Evolutionary conservation across 2,329 filamentous ascomycete species (phyloP).

Genomic region (Chaetomium strumarium): DNA sequence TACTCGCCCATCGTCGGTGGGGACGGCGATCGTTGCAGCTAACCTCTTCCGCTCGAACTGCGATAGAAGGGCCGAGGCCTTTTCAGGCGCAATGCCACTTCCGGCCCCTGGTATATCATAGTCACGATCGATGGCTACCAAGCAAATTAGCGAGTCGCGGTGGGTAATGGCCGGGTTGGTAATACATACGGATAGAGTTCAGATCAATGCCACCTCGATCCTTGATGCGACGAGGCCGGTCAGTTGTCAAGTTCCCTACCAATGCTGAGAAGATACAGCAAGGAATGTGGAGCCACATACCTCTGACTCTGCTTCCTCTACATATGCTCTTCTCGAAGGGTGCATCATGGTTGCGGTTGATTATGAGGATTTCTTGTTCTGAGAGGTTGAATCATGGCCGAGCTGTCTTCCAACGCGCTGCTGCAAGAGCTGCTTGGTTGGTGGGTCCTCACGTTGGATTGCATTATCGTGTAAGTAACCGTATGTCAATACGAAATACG

Average conservation of each 20-base stretch:
- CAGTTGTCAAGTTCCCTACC: slow-evolving; percentile 24
- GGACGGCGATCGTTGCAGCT: slow-evolving; percentile 83
- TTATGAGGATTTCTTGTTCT: not conserved
- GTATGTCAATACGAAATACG: no score
- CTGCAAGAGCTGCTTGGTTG: not conserved
- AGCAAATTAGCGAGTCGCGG: slow-evolving; percentile 7
- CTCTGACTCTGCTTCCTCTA: slow-evolving; percentile 72
- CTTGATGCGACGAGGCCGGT: slow-evolving; percentile 25
- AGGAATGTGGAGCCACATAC: slow-evolving; percentile 40
- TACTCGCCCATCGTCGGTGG: slow-evolving; percentile 87
- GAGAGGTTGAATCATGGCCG: not conserved
- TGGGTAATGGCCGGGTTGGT: not conserved
- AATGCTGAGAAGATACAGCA: not conserved
- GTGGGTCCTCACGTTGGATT: not conserved
- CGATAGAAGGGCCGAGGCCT: slow-evolving; percentile 75
- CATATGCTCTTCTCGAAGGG: slow-evolving; percentile 85
- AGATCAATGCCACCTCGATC: slow-evolving; percentile 39
- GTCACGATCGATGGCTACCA: slow-evolving; percentile 61
- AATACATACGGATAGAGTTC: slow-evolving; percentile 41
- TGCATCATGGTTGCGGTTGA: slow-evolving; percentile 56
- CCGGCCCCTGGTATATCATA: slow-evolving; percentile 67
- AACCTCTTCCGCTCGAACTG: slow-evolving; percentile 90
- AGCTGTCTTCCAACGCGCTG: not conserved
- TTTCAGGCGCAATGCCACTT: slow-evolving; percentile 67
- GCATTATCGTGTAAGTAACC: no score